Base-by-base conservation (phyloP, 2,329 filamentous ascomycete species). In the Aschersonia sp. region DNA sequence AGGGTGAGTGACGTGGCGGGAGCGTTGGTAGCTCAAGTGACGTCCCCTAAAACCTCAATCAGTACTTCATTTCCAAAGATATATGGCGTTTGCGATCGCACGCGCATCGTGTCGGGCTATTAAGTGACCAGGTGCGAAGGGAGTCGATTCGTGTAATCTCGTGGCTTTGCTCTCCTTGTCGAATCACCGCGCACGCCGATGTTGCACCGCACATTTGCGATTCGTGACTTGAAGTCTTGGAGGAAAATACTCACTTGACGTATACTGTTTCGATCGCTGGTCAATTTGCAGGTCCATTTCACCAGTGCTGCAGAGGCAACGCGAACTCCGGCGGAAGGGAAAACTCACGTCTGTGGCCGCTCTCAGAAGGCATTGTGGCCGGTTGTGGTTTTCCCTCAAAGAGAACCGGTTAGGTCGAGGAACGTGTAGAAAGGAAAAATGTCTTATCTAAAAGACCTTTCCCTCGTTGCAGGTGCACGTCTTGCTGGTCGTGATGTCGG, bases 1-100 rank as follows among this genome's bases (percentile, higher is more conserved):
- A 62, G 90, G 84, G 78, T 85, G 88, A 68, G 83, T 88, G 74
- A 79, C 84, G 74, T 87, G 85, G 79, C 94, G 90, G 70, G 84
- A 84, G 73, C 90, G 86, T 80, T 94, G 84, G 80, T 95, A 95
- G 76, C 84, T 90, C 75, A 97, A 77, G 83, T 97, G 90, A 74
- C 88, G 89, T 78, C 88, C 90, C 87, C 87, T 94, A 56, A 51
- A 22, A 4, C 22, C 22, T 22, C 22, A 22, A 22, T 22, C 22
- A 22, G 22, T 22, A 22, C 3, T 22, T 22, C 22, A 22, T 22
- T 22, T 22, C 22, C 22, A 22, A 22, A 22, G 22, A 22, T 22
- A 22, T 22, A 22, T 3, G 22, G 22, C 22, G 22, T 22, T 22
- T 22, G 22, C 22, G 22, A 22, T 22, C 22, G 22, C 22, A 22